These are phyloP conservation scores for Aspergillus sp. DNA, from an alignment of 2,329 filamentous ascomycete genomes.

Conservation along the genomic window DNA sequence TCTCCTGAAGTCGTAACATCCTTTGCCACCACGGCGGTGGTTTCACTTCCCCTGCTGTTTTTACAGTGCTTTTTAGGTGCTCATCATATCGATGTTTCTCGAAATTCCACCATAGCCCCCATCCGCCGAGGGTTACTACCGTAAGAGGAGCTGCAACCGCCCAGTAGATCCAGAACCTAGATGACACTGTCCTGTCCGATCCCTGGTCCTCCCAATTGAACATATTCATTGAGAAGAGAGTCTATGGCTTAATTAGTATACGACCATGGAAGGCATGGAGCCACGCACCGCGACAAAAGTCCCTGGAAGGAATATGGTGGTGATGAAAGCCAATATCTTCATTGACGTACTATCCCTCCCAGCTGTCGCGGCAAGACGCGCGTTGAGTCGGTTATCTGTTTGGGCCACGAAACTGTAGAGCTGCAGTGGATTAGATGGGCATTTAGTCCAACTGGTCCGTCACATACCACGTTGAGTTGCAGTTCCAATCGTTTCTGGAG, in stretches of 20 bases:
- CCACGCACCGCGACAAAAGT: neutral
- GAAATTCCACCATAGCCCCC: constrained; percentile 11
- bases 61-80: neutral
- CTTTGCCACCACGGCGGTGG: neutral
- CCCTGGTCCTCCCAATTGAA: constrained; percentile 1
- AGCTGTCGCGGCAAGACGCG: neutral
- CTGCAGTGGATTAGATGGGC: neutral
- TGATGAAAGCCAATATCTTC: constrained; percentile 7
- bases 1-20: neutral
- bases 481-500: constrained; percentile 1
- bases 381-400: neutral
- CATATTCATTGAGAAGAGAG: constrained; percentile 5
- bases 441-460: too few relatives aligned
- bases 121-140: neutral
- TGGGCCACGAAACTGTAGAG: constrained; percentile 4
- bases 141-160: constrained; percentile 5
- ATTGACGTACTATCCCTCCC: constrained; percentile 2
- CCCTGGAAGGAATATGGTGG: neutral
- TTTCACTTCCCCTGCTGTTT: neutral
- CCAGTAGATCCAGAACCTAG: constrained; percentile 8
- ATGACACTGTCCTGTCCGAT: neutral
- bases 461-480: constrained; percentile 3
- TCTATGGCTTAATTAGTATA: neutral
- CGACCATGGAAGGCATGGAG: too few relatives aligned
- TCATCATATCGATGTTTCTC: constrained; percentile 7